These are phyloP conservation scores for Pseudopithomyces maydicus DNA, from an alignment of 2,329 filamentous ascomycete species.

Conservation along the genomic window DNA sequence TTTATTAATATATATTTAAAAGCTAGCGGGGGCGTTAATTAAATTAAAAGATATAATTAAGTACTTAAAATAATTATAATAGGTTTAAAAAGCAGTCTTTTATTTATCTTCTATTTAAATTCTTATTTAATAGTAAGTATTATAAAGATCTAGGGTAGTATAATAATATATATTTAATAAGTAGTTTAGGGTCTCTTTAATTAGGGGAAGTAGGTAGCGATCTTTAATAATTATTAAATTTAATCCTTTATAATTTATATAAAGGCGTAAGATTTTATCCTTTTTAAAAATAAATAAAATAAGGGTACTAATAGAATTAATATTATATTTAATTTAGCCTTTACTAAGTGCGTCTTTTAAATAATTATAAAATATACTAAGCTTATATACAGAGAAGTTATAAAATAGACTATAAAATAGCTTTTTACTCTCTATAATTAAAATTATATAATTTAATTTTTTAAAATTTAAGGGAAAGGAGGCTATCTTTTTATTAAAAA, in stretches of 20 bases:
- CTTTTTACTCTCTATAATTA: too few relatives aligned
- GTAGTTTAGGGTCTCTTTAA: background rate
- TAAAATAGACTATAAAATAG: too few relatives aligned
- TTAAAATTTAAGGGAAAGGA: too few relatives aligned
- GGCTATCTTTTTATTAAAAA: too few relatives aligned
- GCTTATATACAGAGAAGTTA: too few relatives aligned
- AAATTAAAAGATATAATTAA: slow-evolving; percentile 19
- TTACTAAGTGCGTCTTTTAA: background rate
- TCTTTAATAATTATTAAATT: background rate
- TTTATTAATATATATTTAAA: slow-evolving; percentile 19
- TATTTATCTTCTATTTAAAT: background rate
- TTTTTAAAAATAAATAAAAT: background rate
- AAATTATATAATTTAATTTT: too few relatives aligned
- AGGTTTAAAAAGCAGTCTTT: slow-evolving; percentile 15
- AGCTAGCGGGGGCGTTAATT: slow-evolving; percentile 14
- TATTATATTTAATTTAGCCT: background rate
- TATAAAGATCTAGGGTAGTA: background rate
- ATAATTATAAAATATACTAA: too few relatives aligned
- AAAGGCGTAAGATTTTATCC: background rate
- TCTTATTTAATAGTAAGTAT: background rate
- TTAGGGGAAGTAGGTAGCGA: background rate
- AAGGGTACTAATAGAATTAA: background rate
- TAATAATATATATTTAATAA: background rate
- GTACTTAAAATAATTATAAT: slow-evolving; percentile 15
- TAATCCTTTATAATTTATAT: background rate